Evolutionary conservation across 176 grass and related monocot genomes (phyloP).

Genomic region (Bonia amplexicaulis): DNA sequence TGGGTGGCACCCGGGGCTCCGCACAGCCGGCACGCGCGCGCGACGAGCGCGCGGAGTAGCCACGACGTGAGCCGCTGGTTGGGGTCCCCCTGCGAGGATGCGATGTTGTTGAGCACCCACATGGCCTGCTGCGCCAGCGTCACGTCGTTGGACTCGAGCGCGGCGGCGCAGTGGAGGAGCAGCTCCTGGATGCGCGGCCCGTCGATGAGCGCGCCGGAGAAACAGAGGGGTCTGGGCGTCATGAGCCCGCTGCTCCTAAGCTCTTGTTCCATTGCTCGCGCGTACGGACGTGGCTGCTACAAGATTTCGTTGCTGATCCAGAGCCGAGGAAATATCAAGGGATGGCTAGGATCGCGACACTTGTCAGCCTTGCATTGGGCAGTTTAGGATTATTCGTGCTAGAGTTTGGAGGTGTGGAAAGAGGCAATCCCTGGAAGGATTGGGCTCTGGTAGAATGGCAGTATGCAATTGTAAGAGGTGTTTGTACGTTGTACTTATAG

Average conservation of each 20-base stretch:
- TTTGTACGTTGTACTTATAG: constrained; percentile 25
- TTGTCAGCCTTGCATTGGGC: neutral
- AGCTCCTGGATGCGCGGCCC: constrained; percentile 82
- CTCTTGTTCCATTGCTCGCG: constrained; percentile 25
- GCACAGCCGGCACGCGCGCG: constrained; percentile 64
- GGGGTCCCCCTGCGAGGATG: constrained; percentile 66
- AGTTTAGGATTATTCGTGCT: neutral
- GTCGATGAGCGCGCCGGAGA: constrained; percentile 48
- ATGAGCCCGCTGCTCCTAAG: neutral
- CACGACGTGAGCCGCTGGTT: constrained; percentile 81
- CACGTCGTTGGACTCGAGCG: constrained; percentile 84
- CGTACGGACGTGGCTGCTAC: neutral
- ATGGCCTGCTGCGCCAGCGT: constrained; percentile 92
- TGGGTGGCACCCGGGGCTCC: constrained; percentile 15
- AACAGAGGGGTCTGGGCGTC: constrained; percentile 28
- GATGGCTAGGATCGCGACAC: constrained; percentile 2
- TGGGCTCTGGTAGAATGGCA: neutral
- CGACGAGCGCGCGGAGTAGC: constrained; percentile 76
- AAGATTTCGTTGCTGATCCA: neutral
- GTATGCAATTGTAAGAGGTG: neutral
- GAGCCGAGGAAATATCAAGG: neutral
- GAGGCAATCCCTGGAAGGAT: neutral
- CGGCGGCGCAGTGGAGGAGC: constrained; percentile 75
- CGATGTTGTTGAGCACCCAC: constrained; percentile 99
- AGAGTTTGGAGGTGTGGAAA: neutral